A percentile compares a stretch with the other conserved stretches of the same genome.
Evolutionary conservation across 1,139 yeast genomes (phyloP).

Genomic region (Taphrina sp.): DNA sequence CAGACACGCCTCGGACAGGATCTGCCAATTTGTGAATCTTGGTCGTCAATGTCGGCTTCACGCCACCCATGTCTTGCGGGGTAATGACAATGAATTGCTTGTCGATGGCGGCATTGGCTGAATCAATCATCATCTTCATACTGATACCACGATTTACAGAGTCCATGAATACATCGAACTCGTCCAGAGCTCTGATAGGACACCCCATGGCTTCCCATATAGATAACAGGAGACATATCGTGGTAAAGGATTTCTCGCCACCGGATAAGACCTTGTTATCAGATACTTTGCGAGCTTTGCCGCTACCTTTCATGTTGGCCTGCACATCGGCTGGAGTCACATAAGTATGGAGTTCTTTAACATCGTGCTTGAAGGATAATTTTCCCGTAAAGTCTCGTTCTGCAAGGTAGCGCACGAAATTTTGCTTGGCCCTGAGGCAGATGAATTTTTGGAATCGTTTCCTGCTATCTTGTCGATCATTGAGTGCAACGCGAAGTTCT

Average conservation of each 20-base stretch:
- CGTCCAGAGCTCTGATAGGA: constrained; percentile 84
- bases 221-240: constrained; percentile 78
- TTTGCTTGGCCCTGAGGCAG: constrained; percentile 38
- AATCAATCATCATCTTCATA: constrained; percentile 62
- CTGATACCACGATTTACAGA: constrained; percentile 83
- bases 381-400: constrained; percentile 73
- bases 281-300: constrained; percentile 58
- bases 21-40: constrained; percentile 68
- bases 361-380: constrained; percentile 59
- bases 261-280: constrained; percentile 87
- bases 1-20: constrained; percentile 46
- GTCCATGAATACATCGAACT: constrained; percentile 98
- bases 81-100: constrained; percentile 91
- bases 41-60: constrained; percentile 16
- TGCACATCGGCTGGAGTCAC: constrained; percentile 41
- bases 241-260: constrained; percentile 94
- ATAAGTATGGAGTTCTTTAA: constrained; percentile 19
- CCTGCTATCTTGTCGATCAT: constrained; percentile 37
- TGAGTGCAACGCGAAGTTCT: constrained; percentile 35
- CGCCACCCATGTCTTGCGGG: constrained; percentile 69
- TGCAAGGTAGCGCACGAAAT: constrained; percentile 41
- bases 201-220: constrained; percentile 94
- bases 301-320: constrained; percentile 48
- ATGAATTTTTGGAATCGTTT: constrained; percentile 36
- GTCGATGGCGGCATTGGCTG: constrained; percentile 58